A percentile compares a stretch with the other conserved stretches of the same genome.
These are phyloP conservation scores for Saturnispora zaruensis DNA, from an alignment of 805 yeast species.

Conservation along the genomic window DNA sequence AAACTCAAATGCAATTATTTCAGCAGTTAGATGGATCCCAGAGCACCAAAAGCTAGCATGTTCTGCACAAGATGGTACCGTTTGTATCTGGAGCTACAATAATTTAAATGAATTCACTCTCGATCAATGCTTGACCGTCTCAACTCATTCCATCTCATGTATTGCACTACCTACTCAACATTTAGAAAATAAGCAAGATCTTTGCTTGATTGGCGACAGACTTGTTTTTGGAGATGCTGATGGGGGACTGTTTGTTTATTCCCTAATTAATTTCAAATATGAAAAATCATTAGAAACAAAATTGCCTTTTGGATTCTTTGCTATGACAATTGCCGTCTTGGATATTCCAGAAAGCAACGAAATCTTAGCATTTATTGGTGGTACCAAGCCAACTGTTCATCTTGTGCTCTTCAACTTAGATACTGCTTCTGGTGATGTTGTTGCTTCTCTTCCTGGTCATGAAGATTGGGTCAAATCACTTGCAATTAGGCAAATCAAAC, in stretches of 20 bases:
- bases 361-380: conserved; percentile 60
- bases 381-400: conserved; percentile 49
- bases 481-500: conserved; percentile 39
- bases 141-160: conserved; percentile 10
- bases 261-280: conserved; percentile 19
- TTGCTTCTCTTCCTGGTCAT: conserved; percentile 71
- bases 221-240: conserved; percentile 57
- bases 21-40: conserved; percentile 55
- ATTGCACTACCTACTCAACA: conserved; percentile 8
- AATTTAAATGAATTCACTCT: conserved; percentile 21
- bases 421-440: conserved; percentile 24
- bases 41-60: conserved; percentile 41
- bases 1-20: conserved; percentile 53
- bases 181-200: conserved; percentile 1
- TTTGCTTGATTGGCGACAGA: conserved; percentile 23
- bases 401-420: conserved; percentile 23
- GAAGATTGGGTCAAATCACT: conserved; percentile 92
- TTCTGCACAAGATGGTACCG: conserved; percentile 57
- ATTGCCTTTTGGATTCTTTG: conserved; percentile 38
- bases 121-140: conserved; percentile 24
- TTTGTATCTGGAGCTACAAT: conserved; percentile 49
- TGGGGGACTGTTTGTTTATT: conserved; percentile 52
- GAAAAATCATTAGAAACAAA: conserved; percentile 29
- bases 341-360: conserved; percentile 26
- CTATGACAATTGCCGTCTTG: conserved; percentile 32